Base-by-base conservation (phyloP, 148 eudicot genomes). In the Cornus suecica region DNA sequence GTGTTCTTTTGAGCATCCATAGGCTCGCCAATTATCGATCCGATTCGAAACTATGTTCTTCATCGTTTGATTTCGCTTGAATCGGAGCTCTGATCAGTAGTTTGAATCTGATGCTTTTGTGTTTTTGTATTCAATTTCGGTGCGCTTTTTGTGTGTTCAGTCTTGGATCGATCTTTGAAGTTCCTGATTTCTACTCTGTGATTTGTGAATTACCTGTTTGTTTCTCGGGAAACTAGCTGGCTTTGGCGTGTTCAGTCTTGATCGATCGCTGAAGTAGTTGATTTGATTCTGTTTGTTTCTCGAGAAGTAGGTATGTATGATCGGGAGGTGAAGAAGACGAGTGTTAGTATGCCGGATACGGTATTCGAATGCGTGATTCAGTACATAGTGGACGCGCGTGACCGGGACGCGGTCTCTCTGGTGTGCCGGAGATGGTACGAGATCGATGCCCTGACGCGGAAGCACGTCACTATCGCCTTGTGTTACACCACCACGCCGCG, bases 401-500 rank as follows among this genome's bases (percentile, higher is more conserved):
- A 93, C 83, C 79, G 97, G 6, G 90, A 83, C 4, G 70, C 92
- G 3, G 82, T 88, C 5, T 96, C 99, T 9, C 62, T 78, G 30
- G 97, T 90, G 0, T 93, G 97, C 74, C 74, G 81, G 48, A 54
- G 82, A 3, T 96, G 97, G 97, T 81, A 73, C 78, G 88, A 88
- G 64, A 77, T 93, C 45, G 99, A 96, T 52, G 77, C 90, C 8
- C 69, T 70, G 60, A 85, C 88, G 11, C 79, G 99, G 11, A 86
- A 79, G 73, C 92, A 93, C 69, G 85, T 96, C 1, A 96, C 97
- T 0, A 91, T 96, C 26, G 93, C 97, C 2, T 68, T 93, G 0
- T 96, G 99, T 48, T 96, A 96, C 76, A 82, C 97, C 0, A 77
- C 98, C 0, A 90, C 94, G 52, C 98, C 99, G 8, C 78, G 77